These are phyloP conservation scores for Nemania serpens DNA, from an alignment of 2,329 filamentous ascomycete genomes.

Conservation along the genomic window DNA sequence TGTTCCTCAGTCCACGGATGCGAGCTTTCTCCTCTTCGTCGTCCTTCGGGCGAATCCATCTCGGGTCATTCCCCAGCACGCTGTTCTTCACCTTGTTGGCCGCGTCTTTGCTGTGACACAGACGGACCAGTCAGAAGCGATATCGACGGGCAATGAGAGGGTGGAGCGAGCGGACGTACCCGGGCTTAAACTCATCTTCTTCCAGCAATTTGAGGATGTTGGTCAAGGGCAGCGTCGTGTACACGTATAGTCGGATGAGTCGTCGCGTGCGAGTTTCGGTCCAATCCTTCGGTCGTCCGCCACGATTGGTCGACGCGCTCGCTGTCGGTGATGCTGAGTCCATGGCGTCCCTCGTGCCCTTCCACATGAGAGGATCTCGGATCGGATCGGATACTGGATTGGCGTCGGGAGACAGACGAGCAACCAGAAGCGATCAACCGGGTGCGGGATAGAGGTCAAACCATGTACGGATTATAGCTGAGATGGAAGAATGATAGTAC, in stretches of 20 bases:
- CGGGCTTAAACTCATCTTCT: constrained; percentile 50
- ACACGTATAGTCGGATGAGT: constrained; percentile 60
- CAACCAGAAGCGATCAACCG: constrained; percentile 6
- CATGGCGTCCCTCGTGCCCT: constrained; percentile 27
- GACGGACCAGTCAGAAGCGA: constrained; percentile 15
- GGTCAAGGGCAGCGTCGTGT: constrained; percentile 57
- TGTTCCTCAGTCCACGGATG: constrained; percentile 46
- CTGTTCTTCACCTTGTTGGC: constrained; percentile 62
- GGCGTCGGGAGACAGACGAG: constrained; percentile 8
- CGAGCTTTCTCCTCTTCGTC: constrained; percentile 57
- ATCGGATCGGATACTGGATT: not conserved
- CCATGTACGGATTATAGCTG: constrained; percentile 12
- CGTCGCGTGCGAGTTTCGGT: constrained; percentile 57
- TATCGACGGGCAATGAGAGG: constrained; percentile 2
- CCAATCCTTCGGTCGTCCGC: constrained; percentile 62
- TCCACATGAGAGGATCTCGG: constrained; percentile 2
- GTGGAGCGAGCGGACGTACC: constrained; percentile 44
- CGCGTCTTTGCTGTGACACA: constrained; percentile 54
- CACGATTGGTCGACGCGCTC: constrained; percentile 38
- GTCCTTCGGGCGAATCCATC: constrained; percentile 59
- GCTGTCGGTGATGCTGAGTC: constrained; percentile 37
- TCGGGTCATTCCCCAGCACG: constrained; percentile 62
- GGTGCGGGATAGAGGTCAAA: constrained; percentile 3
- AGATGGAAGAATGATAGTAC: constrained; percentile 15
- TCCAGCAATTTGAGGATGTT: constrained; percentile 54